Base-by-base conservation (phyloP, 139 green algal genomes). In the Chlorella sp. region DNA sequence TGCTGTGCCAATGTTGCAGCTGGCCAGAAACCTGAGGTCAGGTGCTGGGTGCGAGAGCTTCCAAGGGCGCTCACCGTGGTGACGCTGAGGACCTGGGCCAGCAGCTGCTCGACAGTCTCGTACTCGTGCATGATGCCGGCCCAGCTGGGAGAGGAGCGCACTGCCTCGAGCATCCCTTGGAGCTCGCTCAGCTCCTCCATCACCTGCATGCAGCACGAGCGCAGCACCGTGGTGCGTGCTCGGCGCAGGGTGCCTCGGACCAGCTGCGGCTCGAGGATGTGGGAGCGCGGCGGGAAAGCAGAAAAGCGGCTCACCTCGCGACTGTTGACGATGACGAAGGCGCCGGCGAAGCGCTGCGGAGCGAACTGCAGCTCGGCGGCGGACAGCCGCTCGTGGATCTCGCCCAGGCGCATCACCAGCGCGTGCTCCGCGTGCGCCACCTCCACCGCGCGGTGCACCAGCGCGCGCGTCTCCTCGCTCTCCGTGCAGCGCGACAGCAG, bases 281-380 rank as follows among this genome's bases (percentile, higher is more conserved):
- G 10, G 10, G 42, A 10, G 10, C 42, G 17, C 10, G 10, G 42
- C 10, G 42, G 42, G 42, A 10, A 55, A 55, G 42, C 10, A 55
- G 10, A 17, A 17, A 17, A 55, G 42, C 17, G 42, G 42, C 66
- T 35, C 31, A 75, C 71, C 67, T 82, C 77, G 14, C 60, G 27
- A 42, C 64, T 29, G 77, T 82, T 82, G 33, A 61, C 75, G 49
- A 75, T 72, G 30, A 72, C 64, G 62, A 82, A 82, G 33, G 72
- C 75, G 33, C 73, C 73, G 35, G 50, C 71, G 31, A 30, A 72
- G 65, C 76, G 76, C 20, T 66, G 6, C 14, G 27, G 1, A 14
- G 63, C 64, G 71, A 74, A 81, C 32, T 55, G 34, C 17, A 81
- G 50, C 35, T 62, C 35, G 5, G 71, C 33, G 36, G 34, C 23